These are phyloP conservation scores for Vachellia collinsii DNA, from an alignment of 306 rosid species.

Conservation along the genomic window DNA sequence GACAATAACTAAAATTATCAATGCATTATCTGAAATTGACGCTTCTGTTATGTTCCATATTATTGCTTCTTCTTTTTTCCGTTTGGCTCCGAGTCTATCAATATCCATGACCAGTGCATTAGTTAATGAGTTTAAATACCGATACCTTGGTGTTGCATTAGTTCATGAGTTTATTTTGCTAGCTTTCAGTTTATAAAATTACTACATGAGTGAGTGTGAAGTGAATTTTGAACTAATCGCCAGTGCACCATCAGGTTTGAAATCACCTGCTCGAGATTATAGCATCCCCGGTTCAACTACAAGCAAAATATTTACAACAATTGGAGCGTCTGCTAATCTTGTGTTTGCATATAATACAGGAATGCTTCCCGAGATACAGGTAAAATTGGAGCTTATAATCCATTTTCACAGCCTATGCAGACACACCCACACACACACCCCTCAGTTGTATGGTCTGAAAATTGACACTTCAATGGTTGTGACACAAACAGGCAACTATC, in stretches of 20 bases:
- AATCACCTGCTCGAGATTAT: conserved; percentile 78
- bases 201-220: not conserved
- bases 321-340: conserved; percentile 88
- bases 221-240: conserved; percentile 22
- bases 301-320: conserved; percentile 80
- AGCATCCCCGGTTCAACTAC: conserved; percentile 63
- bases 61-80: not conserved
- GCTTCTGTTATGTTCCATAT: not conserved
- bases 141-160: not conserved
- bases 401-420: conserved; percentile 18
- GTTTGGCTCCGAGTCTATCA: not conserved
- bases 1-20: not conserved
- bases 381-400: conserved; percentile 35
- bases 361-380: conserved; percentile 99
- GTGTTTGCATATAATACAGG: conserved; percentile 95
- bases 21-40: not conserved
- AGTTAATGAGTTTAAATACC: too few species aligned
- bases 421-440: not conserved
- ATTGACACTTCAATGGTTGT: conserved; percentile 34
- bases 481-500: conserved; percentile 79
- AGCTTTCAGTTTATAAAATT: conserved; percentile 19
- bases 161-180: not conserved
- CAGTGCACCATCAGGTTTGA: conserved; percentile 52
- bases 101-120: not conserved
- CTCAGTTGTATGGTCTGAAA: not conserved